These are phyloP conservation scores for Aspergillus panamensis DNA, from an alignment of 495 filamentous ascomycete species.

Conservation along the genomic window DNA sequence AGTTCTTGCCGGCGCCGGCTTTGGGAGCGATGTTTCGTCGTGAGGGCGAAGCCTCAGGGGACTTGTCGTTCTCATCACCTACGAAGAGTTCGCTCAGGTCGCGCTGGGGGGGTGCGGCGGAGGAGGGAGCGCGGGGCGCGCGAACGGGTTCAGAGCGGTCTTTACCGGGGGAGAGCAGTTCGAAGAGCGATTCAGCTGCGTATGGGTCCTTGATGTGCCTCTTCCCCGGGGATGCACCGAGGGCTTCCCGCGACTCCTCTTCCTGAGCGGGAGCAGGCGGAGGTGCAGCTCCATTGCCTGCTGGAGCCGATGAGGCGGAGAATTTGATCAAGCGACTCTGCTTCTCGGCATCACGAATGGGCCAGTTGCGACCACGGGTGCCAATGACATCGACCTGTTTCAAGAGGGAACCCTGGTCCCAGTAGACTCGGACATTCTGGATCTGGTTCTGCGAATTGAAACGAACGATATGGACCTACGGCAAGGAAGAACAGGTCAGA, in stretches of 20 bases:
- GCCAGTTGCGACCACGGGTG: constrained; percentile 82
- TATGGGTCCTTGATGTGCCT: constrained; percentile 64
- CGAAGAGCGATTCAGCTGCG: constrained; percentile 59
- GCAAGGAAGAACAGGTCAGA: constrained; percentile 7
- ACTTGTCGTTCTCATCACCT: constrained; percentile 41
- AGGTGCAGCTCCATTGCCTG: constrained; percentile 12
- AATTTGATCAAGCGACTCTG: constrained; percentile 70
- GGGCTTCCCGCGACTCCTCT: constrained; percentile 26
- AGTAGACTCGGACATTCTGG: constrained; percentile 77
- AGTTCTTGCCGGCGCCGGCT: constrained; percentile 66
- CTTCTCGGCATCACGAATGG: constrained; percentile 83
- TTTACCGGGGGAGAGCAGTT: constrained; percentile 36
- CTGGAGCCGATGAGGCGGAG: constrained; percentile 27
- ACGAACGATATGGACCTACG: constrained; percentile 82
- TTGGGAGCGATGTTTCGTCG: constrained; percentile 58
- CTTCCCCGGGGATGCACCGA: constrained; percentile 46
- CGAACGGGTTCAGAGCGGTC: constrained; percentile 35
- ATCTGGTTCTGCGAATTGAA: constrained; percentile 78
- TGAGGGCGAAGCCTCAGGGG: constrained; percentile 45
- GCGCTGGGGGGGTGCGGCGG: constrained; percentile 59
- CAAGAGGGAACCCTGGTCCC: constrained; percentile 91
- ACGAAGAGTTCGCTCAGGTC: constrained; percentile 64
- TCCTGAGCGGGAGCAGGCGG: constrained; percentile 14
- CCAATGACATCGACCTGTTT: constrained; percentile 95
- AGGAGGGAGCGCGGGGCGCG: constrained; percentile 40